These are phyloP conservation scores for Saksenaea vasiformis DNA, from an alignment of 371 early-diverging fungal species.

Conservation along the genomic window DNA sequence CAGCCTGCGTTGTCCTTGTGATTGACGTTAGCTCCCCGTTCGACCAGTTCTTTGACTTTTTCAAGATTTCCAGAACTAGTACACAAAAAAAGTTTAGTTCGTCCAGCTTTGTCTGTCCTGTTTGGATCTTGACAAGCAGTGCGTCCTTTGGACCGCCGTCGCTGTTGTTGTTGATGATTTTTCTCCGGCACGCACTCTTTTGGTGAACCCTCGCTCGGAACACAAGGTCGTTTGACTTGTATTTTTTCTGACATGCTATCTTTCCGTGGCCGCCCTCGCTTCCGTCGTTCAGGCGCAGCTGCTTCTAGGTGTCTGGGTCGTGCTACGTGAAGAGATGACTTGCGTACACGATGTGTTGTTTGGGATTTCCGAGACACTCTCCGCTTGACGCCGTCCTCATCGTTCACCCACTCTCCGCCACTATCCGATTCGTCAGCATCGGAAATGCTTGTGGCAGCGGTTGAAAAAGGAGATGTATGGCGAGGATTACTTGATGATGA, in stretches of 20 bases:
- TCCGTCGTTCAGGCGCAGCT: neutral
- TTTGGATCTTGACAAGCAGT: slow-evolving; percentile 42
- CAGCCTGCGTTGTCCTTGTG: slow-evolving; percentile 67
- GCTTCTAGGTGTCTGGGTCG: neutral
- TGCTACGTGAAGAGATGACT: neutral
- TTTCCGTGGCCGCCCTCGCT: slow-evolving; percentile 17
- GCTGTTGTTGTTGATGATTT: slow-evolving; percentile 2
- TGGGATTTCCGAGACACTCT: neutral
- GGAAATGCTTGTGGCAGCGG: slow-evolving; percentile 11
- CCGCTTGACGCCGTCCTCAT: neutral
- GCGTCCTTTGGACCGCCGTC: slow-evolving; percentile 21
- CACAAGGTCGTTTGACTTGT: neutral
- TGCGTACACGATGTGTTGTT: neutral
- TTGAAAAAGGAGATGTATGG: slow-evolving; percentile 13
- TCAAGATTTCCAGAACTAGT: slow-evolving; percentile 52
- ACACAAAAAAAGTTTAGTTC: slow-evolving; percentile 57
- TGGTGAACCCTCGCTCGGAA: neutral
- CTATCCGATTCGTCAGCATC: slow-evolving; percentile 13
- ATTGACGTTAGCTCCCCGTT: slow-evolving; percentile 57
- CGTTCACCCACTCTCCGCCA: slow-evolving; percentile 3
- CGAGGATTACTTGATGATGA: slow-evolving; percentile 5
- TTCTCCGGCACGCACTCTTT: neutral
- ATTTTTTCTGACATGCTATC: slow-evolving; percentile 6
- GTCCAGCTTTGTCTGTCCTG: slow-evolving; percentile 59
- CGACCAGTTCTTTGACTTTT: slow-evolving; percentile 46